Conservation (phyloP, 352 stramenopile genomes). For the Salisapilia sapeloensis region DNA sequence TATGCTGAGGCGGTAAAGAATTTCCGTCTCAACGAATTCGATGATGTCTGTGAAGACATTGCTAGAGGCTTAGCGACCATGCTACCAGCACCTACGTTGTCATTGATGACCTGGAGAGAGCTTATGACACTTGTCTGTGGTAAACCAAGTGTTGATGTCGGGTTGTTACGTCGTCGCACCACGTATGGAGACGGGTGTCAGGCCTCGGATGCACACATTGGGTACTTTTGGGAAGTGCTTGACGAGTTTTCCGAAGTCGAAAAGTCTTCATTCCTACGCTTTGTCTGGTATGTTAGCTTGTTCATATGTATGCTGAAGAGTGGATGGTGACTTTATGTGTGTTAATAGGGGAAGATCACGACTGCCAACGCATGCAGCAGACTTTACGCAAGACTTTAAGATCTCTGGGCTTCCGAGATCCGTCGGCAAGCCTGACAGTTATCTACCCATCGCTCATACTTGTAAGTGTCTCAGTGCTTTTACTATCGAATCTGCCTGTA, state of each 20-base stretch:
- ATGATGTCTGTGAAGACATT: conserved; percentile 52
- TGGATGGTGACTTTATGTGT: conserved; percentile 4
- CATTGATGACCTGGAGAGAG: conserved; percentile 81
- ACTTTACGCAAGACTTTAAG: conserved; percentile 85
- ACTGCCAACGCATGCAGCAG: conserved; percentile 72
- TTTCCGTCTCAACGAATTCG: conserved; percentile 71
- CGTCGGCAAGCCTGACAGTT: conserved; percentile 51
- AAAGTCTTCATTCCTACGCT: conserved; percentile 80
- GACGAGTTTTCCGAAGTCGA: conserved; percentile 77
- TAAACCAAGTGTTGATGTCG: conserved; percentile 77
- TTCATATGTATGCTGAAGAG: background rate
- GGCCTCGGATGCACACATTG: conserved; percentile 72
- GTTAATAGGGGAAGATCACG: conserved; percentile 48
- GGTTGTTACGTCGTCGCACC: conserved; percentile 65
- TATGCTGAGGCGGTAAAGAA: conserved; percentile 65
- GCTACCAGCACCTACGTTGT: conserved; percentile 51
- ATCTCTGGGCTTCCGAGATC: conserved; percentile 74
- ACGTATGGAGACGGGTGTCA: conserved; percentile 84
- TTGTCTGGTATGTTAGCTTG: conserved; percentile 44
- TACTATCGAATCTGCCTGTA: no score
- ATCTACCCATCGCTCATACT: conserved; percentile 74
- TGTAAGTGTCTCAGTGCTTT: conserved; percentile 20
- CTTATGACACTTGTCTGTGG: conserved; percentile 81
- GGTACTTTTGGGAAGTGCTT: conserved; percentile 85
- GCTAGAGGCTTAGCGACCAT: conserved; percentile 75